phyloP scores from a whole-genome alignment of 169 alveolate genomes.

The Babesia divergens region DNA sequence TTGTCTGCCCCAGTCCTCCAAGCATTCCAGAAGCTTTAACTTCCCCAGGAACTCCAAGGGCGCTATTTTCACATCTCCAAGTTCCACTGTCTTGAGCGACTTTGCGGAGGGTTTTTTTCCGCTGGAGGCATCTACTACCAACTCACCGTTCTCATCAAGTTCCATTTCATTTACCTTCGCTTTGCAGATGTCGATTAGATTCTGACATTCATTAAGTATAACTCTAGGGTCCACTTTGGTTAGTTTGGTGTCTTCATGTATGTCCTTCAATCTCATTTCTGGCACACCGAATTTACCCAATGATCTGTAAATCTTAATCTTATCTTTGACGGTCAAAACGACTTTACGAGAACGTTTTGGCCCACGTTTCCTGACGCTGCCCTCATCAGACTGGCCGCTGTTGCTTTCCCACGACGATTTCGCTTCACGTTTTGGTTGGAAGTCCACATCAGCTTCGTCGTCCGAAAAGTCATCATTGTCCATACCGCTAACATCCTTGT shows the following conservation, averaged over 20 bases:
- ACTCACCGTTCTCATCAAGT: conserved; percentile 47
- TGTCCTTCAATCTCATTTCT: conserved; percentile 77
- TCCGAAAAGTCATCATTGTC: conserved; percentile 62
- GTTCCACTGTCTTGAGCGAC: conserved; percentile 36
- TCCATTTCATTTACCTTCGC: conserved; percentile 59
- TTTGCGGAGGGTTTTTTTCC: conserved; percentile 18
- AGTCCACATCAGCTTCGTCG: conserved; percentile 64
- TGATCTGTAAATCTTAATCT: conserved; percentile 77
- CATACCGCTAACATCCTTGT: conserved; percentile 61
- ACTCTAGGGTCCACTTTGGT: conserved; percentile 75
- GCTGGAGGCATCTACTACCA: neutral
- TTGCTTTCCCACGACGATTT: conserved; percentile 7
- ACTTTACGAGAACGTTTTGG: conserved; percentile 67
- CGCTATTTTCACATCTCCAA: conserved; percentile 68
- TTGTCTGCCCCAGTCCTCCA: conserved; percentile 59
- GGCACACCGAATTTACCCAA: conserved; percentile 82
- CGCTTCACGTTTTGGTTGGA: conserved; percentile 50
- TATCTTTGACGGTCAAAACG: conserved; percentile 73
- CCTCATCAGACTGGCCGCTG: conserved; percentile 30
- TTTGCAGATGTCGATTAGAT: conserved; percentile 69
- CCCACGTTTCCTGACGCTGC: conserved; percentile 54
- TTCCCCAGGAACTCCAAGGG: conserved; percentile 71
- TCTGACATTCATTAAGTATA: conserved; percentile 75
- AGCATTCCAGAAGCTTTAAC: conserved; percentile 65
- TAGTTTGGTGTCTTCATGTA: conserved; percentile 75